Base-by-base conservation (phyloP, 2,329 filamentous ascomycete genomes). In the Cadophora sp. region DNA sequence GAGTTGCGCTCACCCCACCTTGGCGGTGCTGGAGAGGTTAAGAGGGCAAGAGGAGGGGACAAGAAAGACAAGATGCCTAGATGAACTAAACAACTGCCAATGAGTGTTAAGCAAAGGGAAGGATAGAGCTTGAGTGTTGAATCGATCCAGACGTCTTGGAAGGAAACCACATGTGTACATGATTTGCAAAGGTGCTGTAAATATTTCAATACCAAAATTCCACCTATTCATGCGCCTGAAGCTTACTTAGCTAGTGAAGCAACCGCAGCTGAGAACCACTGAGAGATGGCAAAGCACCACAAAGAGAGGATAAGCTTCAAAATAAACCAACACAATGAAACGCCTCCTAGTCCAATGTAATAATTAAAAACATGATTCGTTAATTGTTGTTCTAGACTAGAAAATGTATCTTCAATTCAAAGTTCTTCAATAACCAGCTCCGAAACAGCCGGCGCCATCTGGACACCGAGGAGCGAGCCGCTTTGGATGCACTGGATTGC, bases 31-130 rank as follows among this genome's bases (percentile, higher is more conserved):
- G n/a, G 6, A 30, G 27, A 30, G 27, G 27, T 30, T 6, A 1
- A 30, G 27, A 45, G n/a, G 45, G 24, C n/a, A 20, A 48, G 20
- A 43, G 5, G 4, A 3, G 1, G 18, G 14, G 36, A 43, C 55
- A 58, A 58, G 55, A 43, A 27, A 22, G 20, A 58, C 55, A 58
- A 58, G 36, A 43, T 27, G 36, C 33, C 36, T 24, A 41, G 20
- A 48, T 13, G 18, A 24, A 41, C 36, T 58, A 58, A 33, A 58
- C 20, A 22, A 58, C 16, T 24, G 55, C 55, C 55, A 58, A 58
- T 24, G 11, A 8, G 3, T 24, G 1, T 41, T 14, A 43, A 24
- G 55, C 36, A 58, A 41, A 58, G 11, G 1, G 4, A 27, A 27
- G 55, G 20, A 24, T 27, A 1, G 11, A 43, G 55, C 20, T 41